These are phyloP conservation scores for Geotrichum carabidarum DNA, from an alignment of 1,139 yeast genomes.

Conservation along the genomic window DNA sequence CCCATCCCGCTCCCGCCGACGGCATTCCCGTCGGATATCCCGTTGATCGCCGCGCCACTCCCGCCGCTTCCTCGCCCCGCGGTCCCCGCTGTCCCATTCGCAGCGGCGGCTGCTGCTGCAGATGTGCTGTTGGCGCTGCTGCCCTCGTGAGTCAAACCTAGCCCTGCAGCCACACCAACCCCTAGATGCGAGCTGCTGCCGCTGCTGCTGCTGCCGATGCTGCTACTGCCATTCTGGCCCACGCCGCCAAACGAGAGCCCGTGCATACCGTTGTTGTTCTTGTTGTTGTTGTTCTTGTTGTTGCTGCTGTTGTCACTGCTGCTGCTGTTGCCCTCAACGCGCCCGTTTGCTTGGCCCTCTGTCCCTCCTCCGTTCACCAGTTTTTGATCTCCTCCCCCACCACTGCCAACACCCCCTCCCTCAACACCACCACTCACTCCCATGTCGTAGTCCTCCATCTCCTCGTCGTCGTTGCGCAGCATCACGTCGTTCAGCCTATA, in stretches of 20 bases:
- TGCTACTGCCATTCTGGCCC: not conserved
- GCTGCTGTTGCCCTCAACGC: not conserved
- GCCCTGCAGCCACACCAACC: not conserved
- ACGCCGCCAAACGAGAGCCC: not conserved
- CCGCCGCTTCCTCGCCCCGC: not conserved
- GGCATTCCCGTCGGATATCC: not conserved
- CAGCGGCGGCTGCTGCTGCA: too few species aligned
- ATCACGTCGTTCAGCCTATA: conserved; percentile 33
- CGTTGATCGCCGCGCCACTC: not conserved
- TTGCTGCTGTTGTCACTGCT: not conserved
- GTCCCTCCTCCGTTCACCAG: not conserved
- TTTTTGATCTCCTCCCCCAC: not conserved
- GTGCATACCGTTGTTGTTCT: not conserved
- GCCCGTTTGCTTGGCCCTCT: not conserved
- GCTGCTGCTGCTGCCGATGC: not conserved
- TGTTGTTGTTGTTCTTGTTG: not conserved
- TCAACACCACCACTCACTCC: not conserved
- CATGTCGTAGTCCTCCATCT: not conserved
- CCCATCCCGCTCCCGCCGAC: too few species aligned
- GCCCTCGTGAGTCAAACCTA: too few species aligned
- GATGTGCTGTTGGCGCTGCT: too few species aligned
- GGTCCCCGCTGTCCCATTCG: too few species aligned
- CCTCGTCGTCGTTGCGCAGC: conserved; percentile 32
- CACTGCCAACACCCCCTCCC: not conserved
- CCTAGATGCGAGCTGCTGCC: not conserved